These are phyloP conservation scores for Rhizophora mangle DNA, from an alignment of 345 rosid genomes.

Conservation along the genomic window DNA sequence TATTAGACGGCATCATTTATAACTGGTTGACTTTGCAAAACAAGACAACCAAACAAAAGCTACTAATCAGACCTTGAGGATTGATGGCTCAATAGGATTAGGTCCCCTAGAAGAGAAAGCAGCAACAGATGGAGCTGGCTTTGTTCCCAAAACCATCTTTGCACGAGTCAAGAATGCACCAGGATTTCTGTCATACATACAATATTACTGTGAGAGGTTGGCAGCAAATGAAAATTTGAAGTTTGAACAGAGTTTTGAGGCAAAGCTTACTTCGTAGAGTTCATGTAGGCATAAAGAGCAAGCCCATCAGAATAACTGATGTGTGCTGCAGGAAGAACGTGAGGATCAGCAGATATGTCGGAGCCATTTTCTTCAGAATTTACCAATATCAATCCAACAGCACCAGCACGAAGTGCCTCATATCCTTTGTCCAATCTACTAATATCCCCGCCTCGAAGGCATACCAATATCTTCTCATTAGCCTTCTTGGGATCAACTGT, in stretches of 20 bases:
- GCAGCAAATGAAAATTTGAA: neutral
- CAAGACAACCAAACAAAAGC: neutral
- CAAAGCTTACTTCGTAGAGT: slow-evolving; percentile 36
- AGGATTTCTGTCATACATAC: slow-evolving; percentile 27
- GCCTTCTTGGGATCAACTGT: slow-evolving; percentile 52
- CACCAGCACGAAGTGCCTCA: slow-evolving; percentile 38
- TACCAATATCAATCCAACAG: slow-evolving; percentile 50
- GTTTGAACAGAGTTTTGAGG: neutral
- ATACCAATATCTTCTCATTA: slow-evolving; percentile 58
- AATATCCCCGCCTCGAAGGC: slow-evolving; percentile 36
- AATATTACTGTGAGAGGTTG: neutral
- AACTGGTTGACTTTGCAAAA: neutral
- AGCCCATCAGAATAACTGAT: slow-evolving; percentile 35
- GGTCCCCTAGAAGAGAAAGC: slow-evolving; percentile 45
- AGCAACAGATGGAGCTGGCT: slow-evolving; percentile 31
- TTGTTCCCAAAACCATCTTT: slow-evolving; percentile 5
- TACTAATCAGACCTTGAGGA: slow-evolving; percentile 34
- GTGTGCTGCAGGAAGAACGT: slow-evolving; percentile 47
- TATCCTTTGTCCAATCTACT: slow-evolving; percentile 34
- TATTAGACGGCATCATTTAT: too few relatives aligned
- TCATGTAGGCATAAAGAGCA: slow-evolving; percentile 35
- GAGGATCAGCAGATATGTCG: slow-evolving; percentile 36
- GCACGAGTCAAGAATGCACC: slow-evolving; percentile 19
- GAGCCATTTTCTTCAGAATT: slow-evolving; percentile 31
- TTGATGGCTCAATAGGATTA: slow-evolving; percentile 26